Base-by-base conservation (phyloP, 371 early-diverging fungal species). In the Mortierella sp. region DNA sequence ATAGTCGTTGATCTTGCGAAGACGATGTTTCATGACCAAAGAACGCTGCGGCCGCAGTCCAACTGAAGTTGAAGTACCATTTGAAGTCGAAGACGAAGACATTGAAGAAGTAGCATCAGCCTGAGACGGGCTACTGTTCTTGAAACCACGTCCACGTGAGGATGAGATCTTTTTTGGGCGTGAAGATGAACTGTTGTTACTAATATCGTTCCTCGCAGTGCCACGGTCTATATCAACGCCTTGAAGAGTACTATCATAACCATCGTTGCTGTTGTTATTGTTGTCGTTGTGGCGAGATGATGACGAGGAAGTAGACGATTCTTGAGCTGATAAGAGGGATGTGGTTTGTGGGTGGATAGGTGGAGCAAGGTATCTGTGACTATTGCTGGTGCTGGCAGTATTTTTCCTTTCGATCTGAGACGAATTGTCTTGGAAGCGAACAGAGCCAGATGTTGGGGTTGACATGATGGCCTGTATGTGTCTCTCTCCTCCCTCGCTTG, bases 1-100 rank as follows among this genome's bases (percentile, higher is more conserved):
- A 40, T 58, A 68, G 39, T 67, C 60, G 39, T 59, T 59, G 18
- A 74, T n/a, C 32, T 32, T 63, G 24, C 68, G 52, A 12, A 73
- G 63, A 16, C 73, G 73, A 24, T 67, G 68, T 49, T 62, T 67
- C 67, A 68, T 63, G 39, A 67, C 28, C 30, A 68, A 49, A 28
- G 73, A 64, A 9, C 64, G 62, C 18, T 52, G 67, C n/a, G 64
- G 68, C 30, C 62, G 47, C 4, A 57, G 49, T 1, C 39, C 24
- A 9, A 2, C 11, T 47, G 22, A 35, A 18, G 63, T 18, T 45
- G 65, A 58, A 58, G 26, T 32, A 18, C 30, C 26, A 12, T n/a
- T n/a, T 28, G 64, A 22, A 6, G 22, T 20, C 16, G 62, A 55
- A 39, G 55, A 16, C 16, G 62, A 55, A 39, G 55, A 16, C 22